Base-by-base conservation (phyloP, 2,329 filamentous ascomycete species). In the Parastagonospora avenae region DNA sequence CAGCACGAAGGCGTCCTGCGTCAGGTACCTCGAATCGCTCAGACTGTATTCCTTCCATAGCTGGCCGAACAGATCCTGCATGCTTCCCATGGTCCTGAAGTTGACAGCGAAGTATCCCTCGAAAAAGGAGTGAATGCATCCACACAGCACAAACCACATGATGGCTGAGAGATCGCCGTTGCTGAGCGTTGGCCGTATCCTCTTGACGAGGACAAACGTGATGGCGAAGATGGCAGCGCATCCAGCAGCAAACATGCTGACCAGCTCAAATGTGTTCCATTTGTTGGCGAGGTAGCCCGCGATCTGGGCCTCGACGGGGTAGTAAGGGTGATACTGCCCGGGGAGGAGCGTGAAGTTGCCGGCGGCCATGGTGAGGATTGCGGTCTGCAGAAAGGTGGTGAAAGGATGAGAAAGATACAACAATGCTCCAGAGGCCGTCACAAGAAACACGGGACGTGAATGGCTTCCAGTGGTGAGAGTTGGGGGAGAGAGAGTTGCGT, bases 31-130 rank as follows among this genome's bases (percentile, higher is more conserved):
- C 47, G 91, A 95, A 76, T 96, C 92, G 2, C 90, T 92, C 30
- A 92, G 81, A 2, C 90, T 82, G 71, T 96, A 96, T 74, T 96
- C 92, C 70, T 96, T 96, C 92, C 92, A 96, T 38, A 96, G 79
- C 77, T 96, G 91, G 2, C 88, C 90, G 49, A 92, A 88, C 7
- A 94, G 76, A 47, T 87, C 85, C 69, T 91, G 87, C 52, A 84
- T 84, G 9, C 82, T 78, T 0, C 86, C 84, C 70, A 96, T 81
- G 19, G 76, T 77, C 16, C 78, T 74, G 70, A 90, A 88, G 69
- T 92, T 85, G 57, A 83, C 73, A 55, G 92, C 81, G 69, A 91
- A 95, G 73, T 95, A 96, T 32, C 87, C 90, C 77, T 96, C 91
- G 71, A 96, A 96, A 66, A 89, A 86, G 48, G 88, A 80, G 74